A percentile compares a stretch with the other conserved stretches of the same genome.
Evolutionary conservation across 768 basidiomycete genomes (phyloP).

Genomic region (Leccinum barrowsii): DNA sequence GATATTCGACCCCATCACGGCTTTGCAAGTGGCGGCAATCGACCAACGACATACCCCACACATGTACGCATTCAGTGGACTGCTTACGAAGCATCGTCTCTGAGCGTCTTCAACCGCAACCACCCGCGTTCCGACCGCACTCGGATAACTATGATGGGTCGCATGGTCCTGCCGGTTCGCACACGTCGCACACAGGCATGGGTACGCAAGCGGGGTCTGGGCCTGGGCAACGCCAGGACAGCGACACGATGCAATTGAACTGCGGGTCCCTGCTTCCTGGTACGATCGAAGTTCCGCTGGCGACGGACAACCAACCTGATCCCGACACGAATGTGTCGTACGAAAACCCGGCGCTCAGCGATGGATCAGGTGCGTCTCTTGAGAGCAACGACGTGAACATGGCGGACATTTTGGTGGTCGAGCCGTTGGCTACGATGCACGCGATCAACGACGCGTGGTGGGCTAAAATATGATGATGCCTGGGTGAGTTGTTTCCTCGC

Average conservation of each 20-base stretch:
- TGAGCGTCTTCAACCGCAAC: constrained; percentile 50
- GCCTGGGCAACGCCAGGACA: constrained; percentile 17
- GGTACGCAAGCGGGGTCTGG: constrained; percentile 10
- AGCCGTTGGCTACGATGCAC: constrained; percentile 69
- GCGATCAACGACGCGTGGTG: constrained; percentile 72
- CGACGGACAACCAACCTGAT: constrained; percentile 31
- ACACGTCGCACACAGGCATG: constrained; percentile 17
- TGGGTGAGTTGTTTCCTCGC: constrained; percentile 35
- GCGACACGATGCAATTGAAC: constrained; percentile 33
- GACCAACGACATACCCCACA: constrained; percentile 81
- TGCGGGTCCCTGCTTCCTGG: background rate
- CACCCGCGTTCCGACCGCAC: constrained; percentile 33
- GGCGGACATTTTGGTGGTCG: constrained; percentile 33
- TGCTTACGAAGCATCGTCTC: constrained; percentile 62
- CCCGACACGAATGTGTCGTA: constrained; percentile 36
- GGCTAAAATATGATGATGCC: constrained; percentile 80
- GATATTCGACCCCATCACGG: constrained; percentile 73
- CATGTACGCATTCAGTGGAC: constrained; percentile 68
- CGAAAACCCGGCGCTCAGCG: constrained; percentile 24
- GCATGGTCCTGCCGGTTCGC: constrained; percentile 31
- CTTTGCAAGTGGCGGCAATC: constrained; percentile 65
- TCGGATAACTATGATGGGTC: constrained; percentile 15
- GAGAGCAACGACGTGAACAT: constrained; percentile 21
- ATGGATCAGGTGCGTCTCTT: background rate
- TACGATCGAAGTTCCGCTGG: background rate